These are phyloP conservation scores for Macrophomina pseudophaseolina DNA, from an alignment of 2,329 filamentous ascomycete species.

Conservation along the genomic window DNA sequence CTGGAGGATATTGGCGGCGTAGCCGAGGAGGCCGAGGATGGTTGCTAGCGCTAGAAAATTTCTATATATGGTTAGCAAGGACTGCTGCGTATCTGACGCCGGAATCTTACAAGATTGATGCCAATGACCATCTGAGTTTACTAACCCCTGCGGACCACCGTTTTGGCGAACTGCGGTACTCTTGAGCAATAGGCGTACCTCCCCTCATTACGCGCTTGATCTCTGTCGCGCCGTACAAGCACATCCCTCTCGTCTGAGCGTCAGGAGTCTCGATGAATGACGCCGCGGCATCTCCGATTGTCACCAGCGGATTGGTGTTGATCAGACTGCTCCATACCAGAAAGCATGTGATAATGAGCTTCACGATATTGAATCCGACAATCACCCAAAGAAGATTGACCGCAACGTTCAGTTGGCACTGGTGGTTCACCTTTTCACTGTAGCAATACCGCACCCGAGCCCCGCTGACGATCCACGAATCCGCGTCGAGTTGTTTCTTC, in stretches of 20 bases:
- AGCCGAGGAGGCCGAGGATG: constrained; percentile 7
- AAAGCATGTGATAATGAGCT: background rate
- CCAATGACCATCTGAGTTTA: too few relatives aligned
- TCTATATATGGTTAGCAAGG: background rate
- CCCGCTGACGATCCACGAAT: background rate
- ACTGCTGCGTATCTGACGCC: background rate
- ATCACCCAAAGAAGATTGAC: constrained; percentile 9
- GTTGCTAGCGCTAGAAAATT: background rate
- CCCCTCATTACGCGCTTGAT: background rate
- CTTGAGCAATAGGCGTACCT: too few relatives aligned
- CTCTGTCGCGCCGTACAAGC: constrained; percentile 24
- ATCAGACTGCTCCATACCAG: background rate
- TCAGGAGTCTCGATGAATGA: constrained; percentile 31
- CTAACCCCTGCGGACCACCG: too few relatives aligned
- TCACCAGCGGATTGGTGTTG: constrained; percentile 30
- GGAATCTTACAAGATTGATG: background rate
- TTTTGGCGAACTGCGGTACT: too few relatives aligned
- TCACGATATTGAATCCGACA: background rate
- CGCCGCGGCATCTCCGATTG: constrained; percentile 34
- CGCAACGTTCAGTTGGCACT: constrained; percentile 1
- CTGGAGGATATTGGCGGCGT: background rate
- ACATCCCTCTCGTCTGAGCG: constrained; percentile 28
- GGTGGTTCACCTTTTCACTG: background rate
- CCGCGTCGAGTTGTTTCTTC: background rate
- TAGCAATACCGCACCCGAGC: background rate